Percentiles rank a stretch among this genome's conserved stretches.
Conservation (phyloP, 345 rosid species). For the Melaleuca quinquenervia region DNA sequence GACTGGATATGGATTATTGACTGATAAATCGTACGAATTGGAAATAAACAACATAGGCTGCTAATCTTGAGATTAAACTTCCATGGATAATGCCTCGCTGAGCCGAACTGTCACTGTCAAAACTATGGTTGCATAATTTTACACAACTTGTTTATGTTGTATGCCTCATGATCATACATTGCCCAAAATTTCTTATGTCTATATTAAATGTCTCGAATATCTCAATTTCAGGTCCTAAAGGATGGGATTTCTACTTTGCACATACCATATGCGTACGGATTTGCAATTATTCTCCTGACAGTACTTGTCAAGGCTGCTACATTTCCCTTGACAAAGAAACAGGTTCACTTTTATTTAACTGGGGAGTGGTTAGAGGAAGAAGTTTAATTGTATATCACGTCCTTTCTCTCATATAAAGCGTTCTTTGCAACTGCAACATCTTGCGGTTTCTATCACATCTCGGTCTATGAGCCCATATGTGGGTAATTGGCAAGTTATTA, state of each 20-base stretch:
- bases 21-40: not conserved
- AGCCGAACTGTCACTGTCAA: not conserved
- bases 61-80: not conserved
- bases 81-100: not conserved
- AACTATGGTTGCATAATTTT: not conserved
- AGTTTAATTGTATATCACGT: not conserved
- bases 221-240: constrained; percentile 55
- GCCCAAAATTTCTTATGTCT: not conserved
- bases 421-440: not conserved
- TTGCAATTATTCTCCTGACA: constrained; percentile 82
- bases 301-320: constrained; percentile 91
- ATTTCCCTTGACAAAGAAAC: constrained; percentile 87
- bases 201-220: not conserved
- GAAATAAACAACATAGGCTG: not conserved
- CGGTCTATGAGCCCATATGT: not conserved
- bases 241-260: constrained; percentile 69
- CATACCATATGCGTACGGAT: constrained; percentile 82
- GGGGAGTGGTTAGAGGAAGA: not conserved
- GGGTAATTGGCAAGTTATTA: not conserved
- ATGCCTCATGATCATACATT: not conserved
- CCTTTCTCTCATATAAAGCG: not conserved
- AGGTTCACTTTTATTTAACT: constrained; percentile 29
- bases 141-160: not conserved
- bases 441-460: not conserved
- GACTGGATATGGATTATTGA: not conserved